Evolutionary conservation across 208 protist genomes (phyloP).

Genomic region (Blechomonas ayalai): DNA sequence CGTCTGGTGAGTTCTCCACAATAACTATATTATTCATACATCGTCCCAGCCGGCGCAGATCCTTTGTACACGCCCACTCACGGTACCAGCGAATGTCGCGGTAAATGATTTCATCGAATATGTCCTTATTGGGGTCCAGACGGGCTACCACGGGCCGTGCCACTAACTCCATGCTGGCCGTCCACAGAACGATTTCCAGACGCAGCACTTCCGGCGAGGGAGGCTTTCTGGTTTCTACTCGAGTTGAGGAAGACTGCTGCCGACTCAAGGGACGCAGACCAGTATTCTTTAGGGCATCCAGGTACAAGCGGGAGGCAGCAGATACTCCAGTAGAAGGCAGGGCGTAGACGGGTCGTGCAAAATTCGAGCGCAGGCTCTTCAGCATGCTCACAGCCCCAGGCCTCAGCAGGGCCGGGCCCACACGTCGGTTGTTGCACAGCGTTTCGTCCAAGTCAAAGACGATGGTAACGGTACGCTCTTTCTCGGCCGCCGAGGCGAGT

Average conservation of each 20-base stretch:
- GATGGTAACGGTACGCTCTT: slow-evolving; percentile 63
- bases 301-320: slow-evolving; percentile 35
- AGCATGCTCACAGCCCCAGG: slow-evolving; percentile 63
- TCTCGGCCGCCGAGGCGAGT: slow-evolving; percentile 27
- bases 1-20: slow-evolving; percentile 88
- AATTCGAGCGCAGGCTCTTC: slow-evolving; percentile 28
- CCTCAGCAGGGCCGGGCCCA: slow-evolving; percentile 49
- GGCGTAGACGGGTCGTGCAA: slow-evolving; percentile 33
- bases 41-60: slow-evolving; percentile 73
- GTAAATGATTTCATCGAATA: slow-evolving; percentile 82
- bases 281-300: slow-evolving; percentile 21
- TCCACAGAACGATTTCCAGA: slow-evolving; percentile 87
- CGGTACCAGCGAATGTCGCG: slow-evolving; percentile 84
- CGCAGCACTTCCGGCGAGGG: slow-evolving; percentile 13
- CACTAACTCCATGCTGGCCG: slow-evolving; percentile 69
- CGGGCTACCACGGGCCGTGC: slow-evolving; percentile 58
- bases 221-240: neutral
- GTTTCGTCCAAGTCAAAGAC: slow-evolving; percentile 91
- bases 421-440: slow-evolving; percentile 76
- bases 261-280: slow-evolving; percentile 7
- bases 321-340: slow-evolving; percentile 6
- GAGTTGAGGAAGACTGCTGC: neutral
- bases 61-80: slow-evolving; percentile 75
- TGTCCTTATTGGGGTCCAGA: slow-evolving; percentile 59
- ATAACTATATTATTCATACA: slow-evolving; percentile 67